phyloP scores from a whole-genome alignment of 2,329 filamentous ascomycete genomes.

The Aspergillus flavus region DNA sequence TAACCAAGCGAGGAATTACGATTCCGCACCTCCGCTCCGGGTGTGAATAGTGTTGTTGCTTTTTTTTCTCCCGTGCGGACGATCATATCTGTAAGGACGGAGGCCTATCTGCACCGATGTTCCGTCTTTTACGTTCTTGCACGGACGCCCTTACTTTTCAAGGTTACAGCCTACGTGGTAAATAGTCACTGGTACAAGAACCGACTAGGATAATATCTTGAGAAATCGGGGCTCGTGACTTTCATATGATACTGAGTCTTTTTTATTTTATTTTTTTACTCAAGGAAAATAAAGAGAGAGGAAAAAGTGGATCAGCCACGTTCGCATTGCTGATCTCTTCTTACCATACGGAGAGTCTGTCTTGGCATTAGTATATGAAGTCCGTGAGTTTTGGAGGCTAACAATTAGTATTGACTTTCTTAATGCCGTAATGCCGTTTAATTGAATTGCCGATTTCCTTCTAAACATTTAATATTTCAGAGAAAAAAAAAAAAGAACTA shows the following conservation, averaged over 20 bases:
- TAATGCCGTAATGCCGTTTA: conserved; percentile 1
- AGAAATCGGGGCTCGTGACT: neutral
- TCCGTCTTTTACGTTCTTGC: neutral
- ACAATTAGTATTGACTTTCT: neutral
- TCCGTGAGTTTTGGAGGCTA: neutral
- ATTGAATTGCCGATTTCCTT: neutral
- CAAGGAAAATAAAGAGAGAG: neutral
- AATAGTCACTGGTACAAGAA: neutral
- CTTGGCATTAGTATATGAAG: conserved; percentile 7
- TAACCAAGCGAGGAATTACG: neutral
- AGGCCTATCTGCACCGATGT: neutral
- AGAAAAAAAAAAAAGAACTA: no score
- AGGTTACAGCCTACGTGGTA: neutral
- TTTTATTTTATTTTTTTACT: neutral
- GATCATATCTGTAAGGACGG: conserved; percentile 1
- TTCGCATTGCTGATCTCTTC: conserved; percentile 11
- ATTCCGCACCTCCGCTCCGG: neutral
- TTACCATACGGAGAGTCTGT: neutral
- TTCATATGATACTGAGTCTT: neutral
- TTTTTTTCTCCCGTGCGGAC: neutral
- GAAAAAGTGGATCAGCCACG: conserved; percentile 12
- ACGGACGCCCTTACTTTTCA: neutral
- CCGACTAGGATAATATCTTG: neutral
- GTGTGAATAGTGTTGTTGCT: neutral
- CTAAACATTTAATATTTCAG: no score